Conservation (phyloP, 2,329 filamentous ascomycete genomes). For the Beauveria sp. region DNA sequence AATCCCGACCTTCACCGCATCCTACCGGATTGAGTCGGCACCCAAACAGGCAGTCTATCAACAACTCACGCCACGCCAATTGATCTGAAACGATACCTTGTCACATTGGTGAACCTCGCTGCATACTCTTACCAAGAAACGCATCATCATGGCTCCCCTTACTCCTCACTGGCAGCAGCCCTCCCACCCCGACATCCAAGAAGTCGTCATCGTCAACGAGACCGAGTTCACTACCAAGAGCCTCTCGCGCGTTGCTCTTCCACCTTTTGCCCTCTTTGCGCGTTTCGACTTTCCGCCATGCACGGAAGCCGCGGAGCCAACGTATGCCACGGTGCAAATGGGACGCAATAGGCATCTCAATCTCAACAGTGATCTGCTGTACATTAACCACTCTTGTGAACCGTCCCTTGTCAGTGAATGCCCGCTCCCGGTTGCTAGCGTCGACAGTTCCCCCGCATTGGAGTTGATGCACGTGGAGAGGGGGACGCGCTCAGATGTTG, state of each 20-base stretch:
- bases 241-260: conserved; percentile 44
- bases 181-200: conserved; percentile 50
- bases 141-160: conserved; percentile 43
- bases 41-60: not conserved
- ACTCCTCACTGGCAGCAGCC: conserved; percentile 53
- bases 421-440: not conserved
- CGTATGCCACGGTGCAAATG: conserved; percentile 58
- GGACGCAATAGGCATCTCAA: conserved; percentile 48
- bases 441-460: not conserved
- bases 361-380: conserved; percentile 58
- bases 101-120: no score
- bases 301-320: conserved; percentile 44
- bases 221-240: conserved; percentile 53
- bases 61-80: not conserved
- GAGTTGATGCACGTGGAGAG: not conserved
- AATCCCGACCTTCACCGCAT: not conserved
- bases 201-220: conserved; percentile 43
- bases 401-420: conserved; percentile 49
- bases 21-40: not conserved
- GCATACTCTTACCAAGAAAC: not conserved
- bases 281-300: conserved; percentile 59
- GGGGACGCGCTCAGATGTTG: not conserved
- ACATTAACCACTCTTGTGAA: conserved; percentile 62
- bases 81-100: not conserved
- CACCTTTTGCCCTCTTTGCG: conserved; percentile 58